phyloP scores from a whole-genome alignment of 306 rosid genomes.

The Citrullus amarus region DNA sequence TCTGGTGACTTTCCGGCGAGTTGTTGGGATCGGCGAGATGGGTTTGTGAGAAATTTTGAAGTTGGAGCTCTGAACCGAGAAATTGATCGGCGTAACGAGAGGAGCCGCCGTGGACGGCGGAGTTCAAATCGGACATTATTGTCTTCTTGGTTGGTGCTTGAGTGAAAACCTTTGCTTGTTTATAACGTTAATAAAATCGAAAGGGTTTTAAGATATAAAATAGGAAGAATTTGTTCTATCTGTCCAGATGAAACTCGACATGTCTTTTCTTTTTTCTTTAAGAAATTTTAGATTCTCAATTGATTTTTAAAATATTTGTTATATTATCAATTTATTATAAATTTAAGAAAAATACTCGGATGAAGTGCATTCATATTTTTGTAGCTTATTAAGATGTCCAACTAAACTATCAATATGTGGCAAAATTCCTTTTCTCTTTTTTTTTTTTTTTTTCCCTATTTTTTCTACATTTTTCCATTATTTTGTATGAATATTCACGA shows the following conservation, averaged over 20 bases:
- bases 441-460: too few species aligned
- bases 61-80: conserved; percentile 23
- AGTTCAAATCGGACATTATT: conserved; percentile 15
- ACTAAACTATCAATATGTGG: too few species aligned
- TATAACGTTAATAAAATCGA: not conserved
- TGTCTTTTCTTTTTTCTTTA: not conserved
- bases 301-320: too few species aligned
- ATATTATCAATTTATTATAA: too few species aligned
- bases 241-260: not conserved
- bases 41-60: conserved; percentile 13
- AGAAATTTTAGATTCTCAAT: not conserved
- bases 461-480: too few species aligned
- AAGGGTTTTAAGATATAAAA: not conserved
- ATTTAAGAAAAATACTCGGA: too few species aligned
- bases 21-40: conserved; percentile 2
- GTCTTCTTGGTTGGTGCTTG: not conserved
- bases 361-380: too few species aligned
- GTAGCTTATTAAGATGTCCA: too few species aligned
- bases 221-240: not conserved
- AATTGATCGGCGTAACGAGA: conserved; percentile 17
- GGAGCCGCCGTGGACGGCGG: conserved; percentile 1
- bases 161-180: not conserved
- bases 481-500: too few species aligned
- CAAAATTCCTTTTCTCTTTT: too few species aligned
- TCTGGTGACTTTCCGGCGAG: conserved; percentile 11